phyloP scores from a whole-genome alignment of 805 yeast species.

The Helenozyma baotianmanensis region DNA sequence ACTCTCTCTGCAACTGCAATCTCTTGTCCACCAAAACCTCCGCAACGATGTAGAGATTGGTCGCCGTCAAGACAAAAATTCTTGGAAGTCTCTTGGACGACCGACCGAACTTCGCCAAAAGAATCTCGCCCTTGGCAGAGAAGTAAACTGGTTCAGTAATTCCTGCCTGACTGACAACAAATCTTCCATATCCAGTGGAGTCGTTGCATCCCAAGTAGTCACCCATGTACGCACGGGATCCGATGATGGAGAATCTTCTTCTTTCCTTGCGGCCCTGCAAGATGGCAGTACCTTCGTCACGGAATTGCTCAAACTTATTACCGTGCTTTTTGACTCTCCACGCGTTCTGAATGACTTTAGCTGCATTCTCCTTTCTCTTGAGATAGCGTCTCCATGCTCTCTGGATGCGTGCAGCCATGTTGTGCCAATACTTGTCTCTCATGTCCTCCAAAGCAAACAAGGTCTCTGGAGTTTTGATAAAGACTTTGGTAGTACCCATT shows the following conservation, averaged over 20 bases:
- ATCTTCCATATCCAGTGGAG: constrained; percentile 64
- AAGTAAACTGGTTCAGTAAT: constrained; percentile 68
- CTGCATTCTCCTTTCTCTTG: constrained; percentile 81
- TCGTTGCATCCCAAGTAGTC: constrained; percentile 87
- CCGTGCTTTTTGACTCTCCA: constrained; percentile 82
- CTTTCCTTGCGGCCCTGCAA: constrained; percentile 80
- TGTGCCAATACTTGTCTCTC: constrained; percentile 97
- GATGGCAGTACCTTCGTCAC: constrained; percentile 76
- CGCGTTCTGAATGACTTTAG: constrained; percentile 71
- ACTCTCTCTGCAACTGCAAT: constrained; percentile 56
- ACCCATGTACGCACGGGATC: constrained; percentile 88
- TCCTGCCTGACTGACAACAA: constrained; percentile 63
- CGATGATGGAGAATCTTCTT: constrained; percentile 80
- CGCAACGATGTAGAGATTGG: constrained; percentile 63
- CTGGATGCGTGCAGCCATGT: constrained; percentile 96
- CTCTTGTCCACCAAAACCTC: constrained; percentile 63
- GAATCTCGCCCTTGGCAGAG: constrained; percentile 75
- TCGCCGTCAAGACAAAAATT: constrained; percentile 62
- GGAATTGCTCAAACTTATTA: constrained; percentile 73
- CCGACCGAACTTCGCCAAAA: constrained; percentile 86
- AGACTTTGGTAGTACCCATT: constrained; percentile 86
- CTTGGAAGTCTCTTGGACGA: constrained; percentile 78
- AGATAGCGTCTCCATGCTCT: constrained; percentile 90
- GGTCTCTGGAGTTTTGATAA: constrained; percentile 95
- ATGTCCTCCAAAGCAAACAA: constrained; percentile 90